Evolutionary conservation across 208 protist genomes (phyloP).

Genomic region (Crithidia acanthocephali): DNA sequence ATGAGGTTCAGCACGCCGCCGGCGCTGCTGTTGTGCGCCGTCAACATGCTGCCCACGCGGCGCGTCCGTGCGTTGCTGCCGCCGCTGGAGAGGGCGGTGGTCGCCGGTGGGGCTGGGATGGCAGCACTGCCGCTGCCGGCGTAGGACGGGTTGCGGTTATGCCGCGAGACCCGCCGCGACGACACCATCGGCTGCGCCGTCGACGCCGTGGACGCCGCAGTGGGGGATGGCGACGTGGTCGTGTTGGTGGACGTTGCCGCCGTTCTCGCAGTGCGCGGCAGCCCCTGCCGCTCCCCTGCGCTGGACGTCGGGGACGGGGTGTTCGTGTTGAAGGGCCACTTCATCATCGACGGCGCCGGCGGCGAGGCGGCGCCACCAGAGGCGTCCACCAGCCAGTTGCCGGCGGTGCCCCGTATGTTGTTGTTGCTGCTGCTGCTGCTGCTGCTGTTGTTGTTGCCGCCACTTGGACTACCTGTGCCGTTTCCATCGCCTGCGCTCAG

Average conservation of each 20-base stretch:
- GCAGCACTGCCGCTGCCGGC: conserved; percentile 9
- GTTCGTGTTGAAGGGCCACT: neutral
- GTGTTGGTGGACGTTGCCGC: neutral
- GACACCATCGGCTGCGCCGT: neutral
- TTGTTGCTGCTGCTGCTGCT: neutral
- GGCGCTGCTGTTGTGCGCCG: conserved; percentile 10
- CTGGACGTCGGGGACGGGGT: neutral
- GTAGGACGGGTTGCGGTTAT: neutral
- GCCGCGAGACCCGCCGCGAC: neutral
- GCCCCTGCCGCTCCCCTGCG: neutral
- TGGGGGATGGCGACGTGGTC: neutral
- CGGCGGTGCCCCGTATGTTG: neutral
- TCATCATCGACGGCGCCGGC: neutral
- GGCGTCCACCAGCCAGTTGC: neutral
- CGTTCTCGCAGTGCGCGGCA: neutral
- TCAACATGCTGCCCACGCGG: conserved; percentile 9
- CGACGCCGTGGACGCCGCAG: neutral
- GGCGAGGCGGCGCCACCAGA: neutral
- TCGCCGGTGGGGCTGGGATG: conserved; percentile 14
- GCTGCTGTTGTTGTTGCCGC: neutral
- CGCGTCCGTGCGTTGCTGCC: neutral
- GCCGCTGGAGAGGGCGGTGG: neutral
- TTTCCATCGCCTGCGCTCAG: neutral
- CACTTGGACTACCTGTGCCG: neutral
- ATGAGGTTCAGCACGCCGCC: neutral